Percentiles rank a stretch among this genome's conserved stretches.
These are phyloP conservation scores for Aspergillus leporis DNA, from an alignment of 495 filamentous ascomycete species.

Conservation along the genomic window DNA sequence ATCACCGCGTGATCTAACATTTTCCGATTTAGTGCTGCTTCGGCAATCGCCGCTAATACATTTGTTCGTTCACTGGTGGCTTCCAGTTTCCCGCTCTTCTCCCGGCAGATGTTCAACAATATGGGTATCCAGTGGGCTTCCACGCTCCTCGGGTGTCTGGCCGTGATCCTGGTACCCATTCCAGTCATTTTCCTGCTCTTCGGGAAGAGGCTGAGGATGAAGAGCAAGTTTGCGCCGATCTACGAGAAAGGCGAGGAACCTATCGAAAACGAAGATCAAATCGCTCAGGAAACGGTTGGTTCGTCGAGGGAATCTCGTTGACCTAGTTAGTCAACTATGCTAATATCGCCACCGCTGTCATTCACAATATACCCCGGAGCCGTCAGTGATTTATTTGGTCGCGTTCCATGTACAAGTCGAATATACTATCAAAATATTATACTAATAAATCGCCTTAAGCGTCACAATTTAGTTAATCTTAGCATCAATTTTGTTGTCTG, in stretches of 20 bases:
- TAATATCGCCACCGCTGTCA: not conserved
- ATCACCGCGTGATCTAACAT: slow-evolving; percentile 17
- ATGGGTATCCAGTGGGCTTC: slow-evolving; percentile 77
- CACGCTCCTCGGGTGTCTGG: slow-evolving; percentile 75
- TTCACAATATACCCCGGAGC: not conserved
- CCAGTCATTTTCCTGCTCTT: slow-evolving; percentile 50
- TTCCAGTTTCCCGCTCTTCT: slow-evolving; percentile 64
- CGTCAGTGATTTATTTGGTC: not conserved
- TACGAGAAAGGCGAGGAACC: slow-evolving; percentile 43
- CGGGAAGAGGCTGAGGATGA: slow-evolving; percentile 34
- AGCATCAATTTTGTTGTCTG: no score
- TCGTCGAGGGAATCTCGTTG: not conserved
- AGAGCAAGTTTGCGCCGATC: slow-evolving; percentile 51
- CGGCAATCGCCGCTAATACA: slow-evolving; percentile 69
- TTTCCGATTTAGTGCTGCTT: slow-evolving; percentile 52
- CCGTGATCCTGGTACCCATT: slow-evolving; percentile 68
- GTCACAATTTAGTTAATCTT: no score
- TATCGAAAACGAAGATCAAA: slow-evolving; percentile 18
- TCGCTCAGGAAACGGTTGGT: slow-evolving; percentile 13
- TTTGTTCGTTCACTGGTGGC: slow-evolving; percentile 60
- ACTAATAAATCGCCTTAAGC: no score
- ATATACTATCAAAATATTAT: no score
- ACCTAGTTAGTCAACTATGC: not conserved
- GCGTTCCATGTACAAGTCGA: no score
- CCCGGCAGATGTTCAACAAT: slow-evolving; percentile 73